Evolutionary conservation across 805 yeast genomes (phyloP), one percentile per base, ranked within the genome.

Genomic region (Scheffersomyces amazonensis): DNA sequence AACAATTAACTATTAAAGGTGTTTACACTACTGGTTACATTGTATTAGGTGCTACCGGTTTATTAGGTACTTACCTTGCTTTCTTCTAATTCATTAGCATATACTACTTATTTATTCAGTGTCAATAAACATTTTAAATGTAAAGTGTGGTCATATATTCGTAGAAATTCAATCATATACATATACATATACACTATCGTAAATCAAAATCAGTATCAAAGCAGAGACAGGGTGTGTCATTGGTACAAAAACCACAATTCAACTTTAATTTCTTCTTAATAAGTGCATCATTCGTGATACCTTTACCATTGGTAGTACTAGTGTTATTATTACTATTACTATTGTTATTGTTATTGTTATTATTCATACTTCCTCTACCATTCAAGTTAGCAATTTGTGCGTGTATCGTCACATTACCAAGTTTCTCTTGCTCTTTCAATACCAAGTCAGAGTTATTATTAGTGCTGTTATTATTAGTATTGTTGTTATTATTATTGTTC

Each of bases 21-120:
- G 96, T 93, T 41, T 85, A 86, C 80, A 80, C 83, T 68, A 89
- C 97, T 25, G 98, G 96, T 47, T 87, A 87, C 66, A 69, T 78
- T 34, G 96, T 88, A 15, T 62, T 89, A 41, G 97, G 82, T 20
- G 69, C 78, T 51, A 68, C 81, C 17, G 78, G 74, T 23, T 43
- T 71, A 28, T 45, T 81, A 18, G 87, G 95, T 39, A 53, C 87
- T 15, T 75, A 75, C 58, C 65, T 80, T 40, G 60, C 79, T 35
- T 69, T 76, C 50, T 65, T 72, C 42, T 64, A 54, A 27, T 24
- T 8, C 13, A 7, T 12, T 24, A 24, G 27, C 27, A 24, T 24
- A 8, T 24, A 8, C 12, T 12, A 9, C n/a, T 12, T 12, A 9
- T 24, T 24, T 9, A 11, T 24, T 24, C 27, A 24, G 10, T n/a